phyloP scores from a whole-genome alignment of 1,139 yeast species.

The Geotrichum aggregatum region DNA sequence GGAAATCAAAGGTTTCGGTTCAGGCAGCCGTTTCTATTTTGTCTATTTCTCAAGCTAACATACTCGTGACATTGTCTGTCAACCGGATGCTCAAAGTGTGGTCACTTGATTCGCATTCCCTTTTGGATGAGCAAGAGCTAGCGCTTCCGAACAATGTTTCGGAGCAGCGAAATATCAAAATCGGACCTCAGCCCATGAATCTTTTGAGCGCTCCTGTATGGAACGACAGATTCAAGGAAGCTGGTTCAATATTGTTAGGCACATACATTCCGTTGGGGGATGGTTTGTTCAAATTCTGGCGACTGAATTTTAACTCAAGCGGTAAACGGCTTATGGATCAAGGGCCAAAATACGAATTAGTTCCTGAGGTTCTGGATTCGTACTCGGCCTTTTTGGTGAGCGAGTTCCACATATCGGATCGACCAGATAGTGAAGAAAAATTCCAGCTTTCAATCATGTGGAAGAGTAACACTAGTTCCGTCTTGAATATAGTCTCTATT shows the following conservation, averaged over 20 bases:
- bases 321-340: conserved; percentile 34
- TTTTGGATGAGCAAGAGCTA: conserved; percentile 20
- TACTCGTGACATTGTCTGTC: conserved; percentile 31
- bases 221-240: conserved; percentile 1
- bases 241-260: conserved; percentile 27
- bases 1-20: conserved; percentile 32
- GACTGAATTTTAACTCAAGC: conserved; percentile 29
- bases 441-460: conserved; percentile 46
- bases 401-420: conserved; percentile 31
- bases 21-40: conserved; percentile 31
- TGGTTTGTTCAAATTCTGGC: conserved; percentile 45
- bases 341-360: conserved; percentile 33
- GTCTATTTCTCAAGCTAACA: conserved; percentile 20
- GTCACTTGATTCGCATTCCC: conserved; percentile 28
- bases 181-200: conserved; percentile 18
- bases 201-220: conserved; percentile 10
- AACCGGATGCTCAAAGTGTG: conserved; percentile 33
- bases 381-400: conserved; percentile 51
- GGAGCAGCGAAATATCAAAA: conserved; percentile 1
- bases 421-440: conserved; percentile 27
- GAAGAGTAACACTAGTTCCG: conserved; percentile 61
- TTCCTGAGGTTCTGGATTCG: conserved; percentile 33
- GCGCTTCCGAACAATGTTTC: neutral
- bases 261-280: conserved; percentile 46
- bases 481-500: conserved; percentile 35